Evolutionary conservation across 2,329 filamentous ascomycete genomes (phyloP), one percentile per base, ranked within the genome.

Genomic region (Lachnellula arida): DNA sequence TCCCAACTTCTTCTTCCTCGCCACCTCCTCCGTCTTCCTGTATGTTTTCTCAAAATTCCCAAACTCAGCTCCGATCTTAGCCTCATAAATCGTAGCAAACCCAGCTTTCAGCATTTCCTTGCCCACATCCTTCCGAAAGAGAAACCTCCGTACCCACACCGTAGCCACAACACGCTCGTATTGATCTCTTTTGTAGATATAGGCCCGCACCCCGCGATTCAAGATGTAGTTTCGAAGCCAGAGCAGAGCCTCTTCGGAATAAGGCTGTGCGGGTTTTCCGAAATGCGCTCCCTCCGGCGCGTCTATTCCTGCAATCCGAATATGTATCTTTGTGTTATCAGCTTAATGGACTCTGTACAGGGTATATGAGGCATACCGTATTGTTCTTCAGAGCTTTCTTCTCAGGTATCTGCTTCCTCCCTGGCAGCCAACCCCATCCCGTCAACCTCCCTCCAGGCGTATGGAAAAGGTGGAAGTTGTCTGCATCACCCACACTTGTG

Each of bases 231-330:
- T 74, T 15, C 81, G 84, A n/a, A 99, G 80, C 85, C 90, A 97
- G 17, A 82, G 75, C 51, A 93, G 77, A 7, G 94, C 91, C 72
- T 97, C 93, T 57, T 83, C 78, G 3, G 89, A 81, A 70, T 85
- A 91, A 1, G 92, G 93, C 73, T 99, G 94, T 9, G 86, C 89
- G 25, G 90, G 87, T 50, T 85, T 83, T 53, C 95, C 95, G 73
- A 97, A 99, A 72, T 99, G 94, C 8, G 92, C 87, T 54, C 89
- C 78, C 74, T 99, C 94, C 1, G 94, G 94, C 11, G 95, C 94
- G 72, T 99, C 94, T 53, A 99, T 77, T 49, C 94, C 94, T 15
- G 94, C 94, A 55, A 99, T 80, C 28, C 94, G 89, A 55, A 99
- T 81, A 51, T 92, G 85, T 63, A 99, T 89, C 88, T 95, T 67